Evolutionary conservation across 129 eudicot species (phyloP).

Genomic region (Helianthus annuus): HanXRQr2.0-SUNRISE NC_035433.2:54853685-54854184

Average conservation of each 20-base stretch:
- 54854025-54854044: neutral
- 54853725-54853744: neutral
- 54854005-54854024: neutral
- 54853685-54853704: neutral
- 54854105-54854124: too few relatives aligned
- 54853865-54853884: neutral
- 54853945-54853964: neutral
- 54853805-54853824: neutral
- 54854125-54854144: too few relatives aligned
- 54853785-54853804: neutral
- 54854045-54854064: neutral
- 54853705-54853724: neutral
- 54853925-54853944: neutral
- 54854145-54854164: too few relatives aligned
- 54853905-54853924: neutral
- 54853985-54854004: neutral
- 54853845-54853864: neutral
- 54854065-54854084: too few relatives aligned
- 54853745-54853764: neutral
- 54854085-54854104: too few relatives aligned
- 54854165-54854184: too few relatives aligned
- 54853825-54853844: too few relatives aligned
- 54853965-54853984: neutral
- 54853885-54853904: neutral
- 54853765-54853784: too few relatives aligned